Percentiles rank a stretch among this genome's conserved stretches.
phyloP scores from a whole-genome alignment of 2,329 filamentous ascomycete species.

The Lithohypha guttulata region DNA sequence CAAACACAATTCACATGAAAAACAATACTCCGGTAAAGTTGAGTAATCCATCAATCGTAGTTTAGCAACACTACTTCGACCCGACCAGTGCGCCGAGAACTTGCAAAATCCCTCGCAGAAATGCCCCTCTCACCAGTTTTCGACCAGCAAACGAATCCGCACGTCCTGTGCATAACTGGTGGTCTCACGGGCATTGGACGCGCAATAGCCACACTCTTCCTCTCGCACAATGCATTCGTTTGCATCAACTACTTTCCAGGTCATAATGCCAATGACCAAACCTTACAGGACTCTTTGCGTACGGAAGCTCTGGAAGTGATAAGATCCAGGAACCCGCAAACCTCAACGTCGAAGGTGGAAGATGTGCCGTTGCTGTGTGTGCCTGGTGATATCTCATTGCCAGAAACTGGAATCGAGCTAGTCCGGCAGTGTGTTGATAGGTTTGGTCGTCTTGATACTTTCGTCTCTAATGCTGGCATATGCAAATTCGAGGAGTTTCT shows the following conservation, averaged over 20 bases:
- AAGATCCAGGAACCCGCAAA: conserved; percentile 11
- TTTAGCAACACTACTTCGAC: no score
- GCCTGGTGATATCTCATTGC: conserved; percentile 65
- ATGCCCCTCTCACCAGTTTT: conserved; percentile 21
- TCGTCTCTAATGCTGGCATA: conserved; percentile 27
- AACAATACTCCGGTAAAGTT: no score
- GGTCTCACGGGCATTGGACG: conserved; percentile 78
- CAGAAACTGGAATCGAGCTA: conserved; percentile 58
- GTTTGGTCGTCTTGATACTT: conserved; percentile 26
- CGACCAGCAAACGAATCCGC: conserved; percentile 35
- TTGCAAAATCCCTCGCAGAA: no score
- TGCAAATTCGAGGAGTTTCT: conserved; percentile 84
- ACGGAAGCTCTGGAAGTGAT: conserved; percentile 22
- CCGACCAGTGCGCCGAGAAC: no score
- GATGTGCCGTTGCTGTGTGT: conserved; percentile 45
- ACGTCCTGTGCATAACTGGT: conserved; percentile 77
- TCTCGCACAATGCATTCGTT: conserved; percentile 25
- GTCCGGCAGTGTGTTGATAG: conserved; percentile 40
- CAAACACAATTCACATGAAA: no score
- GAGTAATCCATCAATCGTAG: no score
- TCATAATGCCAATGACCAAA: conserved; percentile 21
- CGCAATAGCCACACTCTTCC: conserved; percentile 70
- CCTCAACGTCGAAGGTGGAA: conserved; percentile 9
- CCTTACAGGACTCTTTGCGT: conserved; percentile 16
- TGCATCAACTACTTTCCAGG: conserved; percentile 24